A percentile compares a stretch with the other conserved stretches of the same genome.
phyloP scores from a whole-genome alignment of 176 grass and related monocot species.

The Melocanna baccifera region DNA sequence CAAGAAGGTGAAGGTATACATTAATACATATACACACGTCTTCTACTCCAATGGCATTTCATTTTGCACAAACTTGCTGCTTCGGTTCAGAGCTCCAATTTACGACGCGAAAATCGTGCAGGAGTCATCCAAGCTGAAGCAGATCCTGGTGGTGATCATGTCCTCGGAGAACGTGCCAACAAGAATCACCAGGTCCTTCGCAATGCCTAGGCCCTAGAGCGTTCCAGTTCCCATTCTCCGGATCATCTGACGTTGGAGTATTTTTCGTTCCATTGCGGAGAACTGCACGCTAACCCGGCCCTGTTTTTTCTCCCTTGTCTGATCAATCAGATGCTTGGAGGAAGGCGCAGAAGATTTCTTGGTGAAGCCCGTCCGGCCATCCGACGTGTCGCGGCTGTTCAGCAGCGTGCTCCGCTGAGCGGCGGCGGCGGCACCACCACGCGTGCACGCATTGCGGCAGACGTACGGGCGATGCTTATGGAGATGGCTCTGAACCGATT shows the following conservation, averaged over 20 bases:
- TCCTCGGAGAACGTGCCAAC: constrained; percentile 84
- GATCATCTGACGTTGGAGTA: background rate
- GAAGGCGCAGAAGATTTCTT: constrained; percentile 91
- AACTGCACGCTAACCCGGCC: background rate
- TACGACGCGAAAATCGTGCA: background rate
- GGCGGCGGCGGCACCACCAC: background rate
- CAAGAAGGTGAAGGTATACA: constrained; percentile 80
- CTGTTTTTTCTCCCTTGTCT: background rate
- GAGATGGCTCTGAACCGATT: too few relatives aligned
- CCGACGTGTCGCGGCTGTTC: constrained; percentile 67
- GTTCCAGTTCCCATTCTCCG: too few relatives aligned
- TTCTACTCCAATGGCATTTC: background rate
- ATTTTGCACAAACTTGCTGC: background rate
- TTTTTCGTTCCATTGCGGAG: background rate
- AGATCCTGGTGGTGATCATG: constrained; percentile 96
- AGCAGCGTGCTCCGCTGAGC: constrained; percentile 47
- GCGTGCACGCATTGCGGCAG: background rate
- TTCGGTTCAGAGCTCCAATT: background rate
- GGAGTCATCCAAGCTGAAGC: constrained; percentile 67
- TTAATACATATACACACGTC: background rate
- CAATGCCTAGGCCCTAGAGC: background rate
- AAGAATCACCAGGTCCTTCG: constrained; percentile 56
- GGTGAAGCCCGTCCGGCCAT: constrained; percentile 69
- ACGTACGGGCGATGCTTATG: too few relatives aligned
- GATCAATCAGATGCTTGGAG: constrained; percentile 59